A percentile compares a stretch with the other conserved stretches of the same genome.
Evolutionary conservation across 1,139 yeast genomes (phyloP).

Genomic region (Tardiomyces blankii): DNA sequence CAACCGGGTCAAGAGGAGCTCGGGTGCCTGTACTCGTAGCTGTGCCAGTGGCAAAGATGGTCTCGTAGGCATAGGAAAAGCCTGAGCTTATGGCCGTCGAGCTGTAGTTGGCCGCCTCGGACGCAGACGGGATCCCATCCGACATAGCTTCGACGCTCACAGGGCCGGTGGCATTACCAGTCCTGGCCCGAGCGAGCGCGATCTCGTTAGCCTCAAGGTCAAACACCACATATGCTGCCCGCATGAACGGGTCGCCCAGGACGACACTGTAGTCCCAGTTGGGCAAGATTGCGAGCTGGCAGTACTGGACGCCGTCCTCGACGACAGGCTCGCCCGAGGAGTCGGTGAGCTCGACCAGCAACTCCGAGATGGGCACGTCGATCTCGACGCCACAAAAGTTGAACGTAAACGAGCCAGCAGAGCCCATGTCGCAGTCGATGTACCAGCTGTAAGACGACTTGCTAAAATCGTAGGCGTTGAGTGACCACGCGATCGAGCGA

Average conservation of each 20-base stretch:
- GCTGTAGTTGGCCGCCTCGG: conserved; percentile 15
- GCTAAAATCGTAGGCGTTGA: conserved; percentile 14
- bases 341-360: conserved; percentile 14
- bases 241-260: conserved; percentile 57
- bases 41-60: too few species aligned
- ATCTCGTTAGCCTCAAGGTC: conserved; percentile 51
- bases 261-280: conserved; percentile 13
- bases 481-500: conserved; percentile 13
- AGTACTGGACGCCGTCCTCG: conserved; percentile 7
- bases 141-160: not conserved
- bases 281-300: not conserved
- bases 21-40: too few species aligned
- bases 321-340: conserved; percentile 3
- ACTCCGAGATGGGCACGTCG: conserved; percentile 17
- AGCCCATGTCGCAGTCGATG: conserved; percentile 8
- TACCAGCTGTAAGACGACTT: conserved; percentile 13
- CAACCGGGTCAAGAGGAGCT: too few species aligned
- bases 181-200: conserved; percentile 46
- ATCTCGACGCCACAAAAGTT: conserved; percentile 21
- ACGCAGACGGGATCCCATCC: conserved; percentile 19
- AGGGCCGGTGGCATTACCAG: conserved; percentile 2
- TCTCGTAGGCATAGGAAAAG: not conserved
- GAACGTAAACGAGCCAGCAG: conserved; percentile 15
- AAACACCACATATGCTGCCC: conserved; percentile 57
- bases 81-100: not conserved